Conservation (phyloP, 345 rosid genomes). For the Carallia pectinifolia region DNA sequence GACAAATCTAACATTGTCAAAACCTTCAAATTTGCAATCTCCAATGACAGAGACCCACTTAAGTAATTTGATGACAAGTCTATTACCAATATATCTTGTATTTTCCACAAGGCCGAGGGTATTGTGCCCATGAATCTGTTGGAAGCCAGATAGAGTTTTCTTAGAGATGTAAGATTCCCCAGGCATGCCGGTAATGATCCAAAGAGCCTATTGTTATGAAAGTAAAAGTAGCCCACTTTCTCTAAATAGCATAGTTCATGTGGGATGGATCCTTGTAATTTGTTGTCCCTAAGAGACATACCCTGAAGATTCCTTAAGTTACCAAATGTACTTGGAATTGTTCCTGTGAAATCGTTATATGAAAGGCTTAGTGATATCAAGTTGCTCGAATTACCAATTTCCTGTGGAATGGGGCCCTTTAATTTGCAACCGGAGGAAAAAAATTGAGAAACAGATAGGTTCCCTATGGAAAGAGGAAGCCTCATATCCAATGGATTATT, state of each 20-base stretch:
- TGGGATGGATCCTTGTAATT: conserved; percentile 7
- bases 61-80: conserved; percentile 10
- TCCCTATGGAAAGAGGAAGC: conserved; percentile 13
- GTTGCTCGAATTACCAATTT: conserved; percentile 11
- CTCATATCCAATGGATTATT: neutral
- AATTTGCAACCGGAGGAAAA: conserved; percentile 7
- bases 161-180: neutral
- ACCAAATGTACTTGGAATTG: neutral
- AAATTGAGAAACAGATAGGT: neutral
- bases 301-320: neutral
- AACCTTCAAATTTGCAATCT: conserved; percentile 17
- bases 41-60: conserved; percentile 15
- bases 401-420: conserved; percentile 3
- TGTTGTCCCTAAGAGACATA: neutral
- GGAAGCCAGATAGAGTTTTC: neutral
- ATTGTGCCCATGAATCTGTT: neutral
- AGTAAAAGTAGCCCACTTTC: neutral
- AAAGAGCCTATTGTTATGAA: neutral
- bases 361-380: neutral
- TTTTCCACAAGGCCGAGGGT: neutral
- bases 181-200: conserved; percentile 1
- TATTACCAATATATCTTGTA: neutral
- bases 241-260: neutral
- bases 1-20: conserved; percentile 10
- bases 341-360: conserved; percentile 6